Conservation (phyloP, 2,329 filamentous ascomycete species). For the Bipolaris sorokiniana region DNA sequence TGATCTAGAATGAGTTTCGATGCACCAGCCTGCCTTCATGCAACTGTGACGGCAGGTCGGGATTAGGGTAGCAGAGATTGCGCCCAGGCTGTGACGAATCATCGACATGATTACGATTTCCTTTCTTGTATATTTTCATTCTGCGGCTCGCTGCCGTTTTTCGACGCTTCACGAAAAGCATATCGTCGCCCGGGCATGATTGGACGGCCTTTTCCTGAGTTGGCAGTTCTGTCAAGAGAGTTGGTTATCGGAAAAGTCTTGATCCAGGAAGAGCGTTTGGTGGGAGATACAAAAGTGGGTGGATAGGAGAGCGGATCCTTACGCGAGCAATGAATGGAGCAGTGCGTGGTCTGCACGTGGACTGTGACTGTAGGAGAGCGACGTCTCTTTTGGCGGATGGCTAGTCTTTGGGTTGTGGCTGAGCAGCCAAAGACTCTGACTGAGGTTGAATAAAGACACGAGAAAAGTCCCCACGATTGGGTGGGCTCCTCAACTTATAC, state of each 20-base stretch:
- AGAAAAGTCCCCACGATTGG: conserved; percentile 30
- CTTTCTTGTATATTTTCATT: conserved; percentile 50
- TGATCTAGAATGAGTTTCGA: conserved; percentile 40
- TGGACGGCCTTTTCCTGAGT: conserved; percentile 44
- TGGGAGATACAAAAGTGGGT: conserved; percentile 42
- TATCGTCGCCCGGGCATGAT: conserved; percentile 47
- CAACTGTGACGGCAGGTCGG: conserved; percentile 25
- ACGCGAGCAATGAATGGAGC: conserved; percentile 44
- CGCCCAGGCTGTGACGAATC: conserved; percentile 37
- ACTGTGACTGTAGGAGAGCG: conserved; percentile 32
- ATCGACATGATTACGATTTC: conserved; percentile 48
- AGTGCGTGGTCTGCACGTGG: conserved; percentile 37
- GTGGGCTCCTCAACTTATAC: conserved; percentile 29
- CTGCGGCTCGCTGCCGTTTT: conserved; percentile 49
- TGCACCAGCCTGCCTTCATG: conserved; percentile 29
- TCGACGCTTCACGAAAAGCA: conserved; percentile 48
- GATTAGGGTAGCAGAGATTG: conserved; percentile 37
- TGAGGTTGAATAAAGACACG: conserved; percentile 27
- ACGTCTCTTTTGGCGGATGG: conserved; percentile 27
- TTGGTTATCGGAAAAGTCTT: conserved; percentile 45
- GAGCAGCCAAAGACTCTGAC: conserved; percentile 12
- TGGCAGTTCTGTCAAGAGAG: conserved; percentile 43
- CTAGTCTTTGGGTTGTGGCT: conserved; percentile 12
- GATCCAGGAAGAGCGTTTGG: conserved; percentile 44
- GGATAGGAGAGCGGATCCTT: conserved; percentile 42